Base-by-base conservation (phyloP, 208 protist species). In the Acanthamoeba divionensis region DNA sequence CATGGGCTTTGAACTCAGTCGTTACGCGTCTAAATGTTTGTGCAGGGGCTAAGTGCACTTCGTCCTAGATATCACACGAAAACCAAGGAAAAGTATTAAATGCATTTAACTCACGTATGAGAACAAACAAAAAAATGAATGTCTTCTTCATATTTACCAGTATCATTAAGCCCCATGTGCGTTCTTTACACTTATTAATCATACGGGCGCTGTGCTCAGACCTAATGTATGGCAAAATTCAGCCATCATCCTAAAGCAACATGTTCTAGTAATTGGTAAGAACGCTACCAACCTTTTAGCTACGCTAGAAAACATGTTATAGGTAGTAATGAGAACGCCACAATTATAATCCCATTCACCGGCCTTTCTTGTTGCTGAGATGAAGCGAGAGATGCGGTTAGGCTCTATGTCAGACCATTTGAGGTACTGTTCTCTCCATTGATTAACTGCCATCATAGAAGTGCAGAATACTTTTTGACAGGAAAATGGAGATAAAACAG, bases 21-120 rank as follows among this genome's bases (percentile, higher is more conserved):
- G 99, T 85, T 54, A 98, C 98, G 66, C 98, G 96, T 67, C 96
- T 94, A 91, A 99, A 99, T n/a, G 94, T 97, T 33, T 98, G 95
- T 0, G 98, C 98, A 5, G 98, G 98, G 15, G 97, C 98, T 18
- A 99, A 97, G 90, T 99, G 99, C 48, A 99, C 99, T 93, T 57
- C 98, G 67, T 18, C 26, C 18, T 57, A 21, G 52, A 57, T 57
- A 21, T 15, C 21, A 57, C 52, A 57, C n/a, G 52, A 57, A 24
- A 57, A 57, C 52, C 18, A n/a, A 57, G 44, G 36, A 29, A 57
- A 47, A 82, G 33, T 9, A 57, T n/a, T n/a, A 57, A 57, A 57
- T 57, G 52, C 15, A 57, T 57, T 24, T n/a, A n/a, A 24, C 15
- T 57, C n/a, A 57, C 52, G n/a, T 57, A 57, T 57, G 18, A 57